Base-by-base conservation (phyloP, 2,329 filamentous ascomycete genomes). In the Coniochaeta prunicola region DNA sequence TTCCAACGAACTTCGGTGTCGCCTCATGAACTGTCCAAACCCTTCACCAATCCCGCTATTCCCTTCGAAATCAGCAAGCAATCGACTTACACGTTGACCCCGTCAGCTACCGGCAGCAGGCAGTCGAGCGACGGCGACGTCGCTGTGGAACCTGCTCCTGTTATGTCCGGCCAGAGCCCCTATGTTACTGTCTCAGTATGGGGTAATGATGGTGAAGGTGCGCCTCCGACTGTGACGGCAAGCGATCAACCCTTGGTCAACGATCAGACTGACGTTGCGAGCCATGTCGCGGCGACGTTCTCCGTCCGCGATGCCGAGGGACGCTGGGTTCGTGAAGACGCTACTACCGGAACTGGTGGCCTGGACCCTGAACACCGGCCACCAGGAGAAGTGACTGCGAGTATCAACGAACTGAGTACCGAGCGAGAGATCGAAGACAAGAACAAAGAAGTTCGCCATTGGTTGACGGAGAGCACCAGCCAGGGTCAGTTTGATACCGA, bases 131-230 rank as follows among this genome's bases (percentile, higher is more conserved):
- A 82, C 65, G 80, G 81, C 66, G 75, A 74, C 45, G 64, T 76
- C 36, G 74, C 70, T 4, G 71, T 74, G 2, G 69, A 70, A 50
- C 65, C 19, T 17, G 30, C 72, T 9, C 65, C 73, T 56, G 65
- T 71, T 57, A 81, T 80, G 76, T 68, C 73, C 33, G 68, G 71
- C 21, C 77, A 75, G 60, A 84, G 82, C 65, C 82, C 82, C 7
- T 76, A 76, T 30, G 79, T 85, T 21, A 83, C 77, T 6, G 79
- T 85, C 54, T 85, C 82, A 1, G 71, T 81, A 62, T 85, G 80
- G 79, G 80, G 77, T 53, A 75, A 73, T 61, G 79, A 75, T 56
- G 65, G 69, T 45, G 67, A 66, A 36, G 68, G 58, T 61, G 67
- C 53, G 10, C 54, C 54, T 1, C 48, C 57, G 17, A 36, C 55